phyloP scores from a whole-genome alignment of 768 basidiomycete genomes.

The Chalciporus chontae region DNA sequence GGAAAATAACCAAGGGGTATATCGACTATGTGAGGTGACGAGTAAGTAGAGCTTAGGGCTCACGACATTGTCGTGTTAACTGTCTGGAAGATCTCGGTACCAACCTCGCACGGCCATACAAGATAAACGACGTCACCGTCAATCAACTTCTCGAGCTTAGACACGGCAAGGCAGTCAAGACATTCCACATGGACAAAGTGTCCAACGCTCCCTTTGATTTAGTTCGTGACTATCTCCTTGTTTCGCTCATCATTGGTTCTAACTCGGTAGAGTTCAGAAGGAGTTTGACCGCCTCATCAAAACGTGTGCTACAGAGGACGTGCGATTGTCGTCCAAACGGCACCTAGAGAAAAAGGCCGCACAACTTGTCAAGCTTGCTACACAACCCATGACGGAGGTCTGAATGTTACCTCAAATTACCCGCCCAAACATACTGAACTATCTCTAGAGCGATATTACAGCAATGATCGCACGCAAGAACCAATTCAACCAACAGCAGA shows the following conservation, averaged over 20 bases:
- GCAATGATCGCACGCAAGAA: conserved; percentile 73
- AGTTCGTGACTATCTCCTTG: conserved; percentile 40
- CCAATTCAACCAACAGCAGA: conserved; percentile 35
- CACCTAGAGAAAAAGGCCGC: conserved; percentile 62
- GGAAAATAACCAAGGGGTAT: conserved; percentile 56
- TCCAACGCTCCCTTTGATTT: conserved; percentile 67
- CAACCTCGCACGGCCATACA: conserved; percentile 63
- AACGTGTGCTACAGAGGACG: conserved; percentile 45
- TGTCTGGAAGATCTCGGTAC: conserved; percentile 45
- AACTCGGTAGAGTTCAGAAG: conserved; percentile 40
- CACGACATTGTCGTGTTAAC: conserved; percentile 1
- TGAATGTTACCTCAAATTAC: conserved; percentile 9
- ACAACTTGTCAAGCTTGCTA: conserved; percentile 55
- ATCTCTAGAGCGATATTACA: conserved; percentile 70
- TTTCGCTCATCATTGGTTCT: conserved; percentile 6
- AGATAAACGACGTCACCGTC: conserved; percentile 59
- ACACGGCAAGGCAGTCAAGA: conserved; percentile 63
- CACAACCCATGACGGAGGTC: conserved; percentile 79
- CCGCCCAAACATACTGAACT: conserved; percentile 3
- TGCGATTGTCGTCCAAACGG: conserved; percentile 65
- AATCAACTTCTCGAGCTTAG: conserved; percentile 71
- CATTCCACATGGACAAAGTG: conserved; percentile 80
- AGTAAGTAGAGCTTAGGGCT: conserved; percentile 46
- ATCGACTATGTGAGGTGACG: conserved; percentile 77
- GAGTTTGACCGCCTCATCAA: conserved; percentile 65